Conservation (phyloP, 495 filamentous ascomycete genomes). For the Sphaerosporella brunnea region DNA sequence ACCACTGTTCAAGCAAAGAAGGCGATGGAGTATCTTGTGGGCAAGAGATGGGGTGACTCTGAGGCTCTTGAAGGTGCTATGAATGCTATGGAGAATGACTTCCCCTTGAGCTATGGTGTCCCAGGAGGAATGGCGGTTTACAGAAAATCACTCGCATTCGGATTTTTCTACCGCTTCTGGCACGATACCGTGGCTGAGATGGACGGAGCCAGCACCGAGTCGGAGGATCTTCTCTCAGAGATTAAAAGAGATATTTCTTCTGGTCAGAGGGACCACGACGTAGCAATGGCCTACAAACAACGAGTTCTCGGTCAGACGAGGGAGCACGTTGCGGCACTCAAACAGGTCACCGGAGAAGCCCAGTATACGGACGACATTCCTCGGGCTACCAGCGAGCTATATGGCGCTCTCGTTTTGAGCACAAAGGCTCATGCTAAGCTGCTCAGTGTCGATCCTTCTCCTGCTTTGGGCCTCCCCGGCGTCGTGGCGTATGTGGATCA, state of each 20-base stretch:
- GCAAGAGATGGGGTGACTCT: constrained; percentile 47
- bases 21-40: constrained; percentile 39
- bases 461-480: constrained; percentile 62
- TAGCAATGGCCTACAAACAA: constrained; percentile 45
- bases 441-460: constrained; percentile 49
- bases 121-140: constrained; percentile 69
- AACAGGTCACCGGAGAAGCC: constrained; percentile 84
- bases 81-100: constrained; percentile 51
- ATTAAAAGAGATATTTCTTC: constrained; percentile 48
- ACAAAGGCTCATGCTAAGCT: constrained; percentile 83
- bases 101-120: constrained; percentile 53
- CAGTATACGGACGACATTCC: constrained; percentile 96
- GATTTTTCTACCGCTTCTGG: constrained; percentile 55
- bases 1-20: constrained; percentile 54
- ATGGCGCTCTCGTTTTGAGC: constrained; percentile 71
- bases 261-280: constrained; percentile 44
- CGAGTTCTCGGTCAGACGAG: constrained; percentile 63
- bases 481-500: constrained; percentile 66
- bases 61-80: constrained; percentile 51
- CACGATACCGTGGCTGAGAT: constrained; percentile 37
- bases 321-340: constrained; percentile 77
- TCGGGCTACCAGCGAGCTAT: constrained; percentile 67
- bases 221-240: constrained; percentile 44
- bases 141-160: constrained; percentile 51
- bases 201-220: constrained; percentile 34